Conservation (phyloP, 352 stramenopile genomes). For the Phytophthora idaei region DNA sequence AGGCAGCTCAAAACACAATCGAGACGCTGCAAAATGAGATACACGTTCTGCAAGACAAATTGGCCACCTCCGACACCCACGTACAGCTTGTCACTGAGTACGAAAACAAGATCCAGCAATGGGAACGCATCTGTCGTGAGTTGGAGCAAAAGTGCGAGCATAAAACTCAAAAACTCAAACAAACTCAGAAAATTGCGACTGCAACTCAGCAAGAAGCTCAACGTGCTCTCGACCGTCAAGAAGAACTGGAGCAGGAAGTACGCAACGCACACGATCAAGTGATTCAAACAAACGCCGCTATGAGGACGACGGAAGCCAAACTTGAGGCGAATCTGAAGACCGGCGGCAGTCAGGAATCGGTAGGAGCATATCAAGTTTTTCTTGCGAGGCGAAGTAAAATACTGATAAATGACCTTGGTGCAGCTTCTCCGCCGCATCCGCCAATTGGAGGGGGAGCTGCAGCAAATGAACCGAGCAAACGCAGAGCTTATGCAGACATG, state of each 20-base stretch:
- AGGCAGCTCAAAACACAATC: constrained; percentile 36
- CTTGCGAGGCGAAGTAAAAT: neutral
- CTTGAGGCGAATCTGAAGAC: constrained; percentile 42
- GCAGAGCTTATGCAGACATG: constrained; percentile 43
- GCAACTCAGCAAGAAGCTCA: constrained; percentile 30
- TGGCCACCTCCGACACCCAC: constrained; percentile 26
- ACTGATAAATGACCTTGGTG: neutral
- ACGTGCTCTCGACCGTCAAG: constrained; percentile 28
- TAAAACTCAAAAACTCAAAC: constrained; percentile 30
- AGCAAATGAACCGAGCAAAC: constrained; percentile 39
- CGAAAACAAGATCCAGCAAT: constrained; percentile 47
- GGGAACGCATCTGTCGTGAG: constrained; percentile 40
- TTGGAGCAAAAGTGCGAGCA: constrained; percentile 38
- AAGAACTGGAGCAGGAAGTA: constrained; percentile 46
- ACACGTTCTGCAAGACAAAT: constrained; percentile 33
- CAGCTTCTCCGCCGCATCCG: constrained; percentile 50
- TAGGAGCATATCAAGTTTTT: neutral
- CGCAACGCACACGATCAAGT: constrained; percentile 46
- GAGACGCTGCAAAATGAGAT: constrained; percentile 41
- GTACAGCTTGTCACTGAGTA: constrained; percentile 41
- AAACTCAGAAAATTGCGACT: constrained; percentile 27
- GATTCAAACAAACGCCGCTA: constrained; percentile 48
- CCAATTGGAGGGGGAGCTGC: constrained; percentile 48
- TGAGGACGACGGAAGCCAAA: constrained; percentile 55
- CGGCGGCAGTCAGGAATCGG: constrained; percentile 18